Conservation (phyloP, 2,329 filamentous ascomycete genomes). For the Aureobasidium sp. region DNA sequence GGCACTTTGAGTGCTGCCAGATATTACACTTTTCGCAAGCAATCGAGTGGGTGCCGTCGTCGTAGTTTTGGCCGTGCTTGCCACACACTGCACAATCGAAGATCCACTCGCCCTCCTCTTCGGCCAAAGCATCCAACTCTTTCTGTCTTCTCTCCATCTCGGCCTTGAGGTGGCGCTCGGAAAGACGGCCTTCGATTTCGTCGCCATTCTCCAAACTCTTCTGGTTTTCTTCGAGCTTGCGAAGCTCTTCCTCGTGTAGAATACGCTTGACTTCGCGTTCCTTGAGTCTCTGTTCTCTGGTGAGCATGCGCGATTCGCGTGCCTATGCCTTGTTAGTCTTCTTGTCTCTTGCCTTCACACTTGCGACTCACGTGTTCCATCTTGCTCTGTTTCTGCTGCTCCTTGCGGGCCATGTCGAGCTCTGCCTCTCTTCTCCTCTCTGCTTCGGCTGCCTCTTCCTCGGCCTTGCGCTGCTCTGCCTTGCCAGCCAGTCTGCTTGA, state of each 20-base stretch:
- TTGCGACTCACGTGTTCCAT: constrained; percentile 50
- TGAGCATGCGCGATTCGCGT: constrained; percentile 71
- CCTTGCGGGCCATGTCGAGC: constrained; percentile 53
- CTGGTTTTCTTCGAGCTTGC: constrained; percentile 69
- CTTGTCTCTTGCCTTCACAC: background rate
- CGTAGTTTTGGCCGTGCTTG: constrained; percentile 75
- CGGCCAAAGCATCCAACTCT: constrained; percentile 62
- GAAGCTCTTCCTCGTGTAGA: constrained; percentile 77
- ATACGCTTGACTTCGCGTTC: constrained; percentile 79
- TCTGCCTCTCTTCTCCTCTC: constrained; percentile 60
- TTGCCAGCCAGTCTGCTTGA: constrained; percentile 84
- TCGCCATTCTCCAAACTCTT: constrained; percentile 43
- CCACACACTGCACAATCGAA: constrained; percentile 91
- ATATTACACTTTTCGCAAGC: constrained; percentile 90
- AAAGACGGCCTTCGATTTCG: constrained; percentile 46
- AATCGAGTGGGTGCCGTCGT: constrained; percentile 89
- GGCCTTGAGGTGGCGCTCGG: constrained; percentile 71
- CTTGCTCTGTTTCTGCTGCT: constrained; percentile 55
- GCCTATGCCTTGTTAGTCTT: constrained; percentile 44
- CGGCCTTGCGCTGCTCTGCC: constrained; percentile 67
- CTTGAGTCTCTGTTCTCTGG: constrained; percentile 75
- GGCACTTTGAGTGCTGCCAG: constrained; percentile 94
- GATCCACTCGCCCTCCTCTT: constrained; percentile 76
- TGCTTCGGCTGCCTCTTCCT: constrained; percentile 64
- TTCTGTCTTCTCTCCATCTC: constrained; percentile 75